Percentiles rank a stretch among this genome's conserved stretches.
These are phyloP conservation scores for Malassezia globosa DNA, from an alignment of 1,284 basidiomycete species.

Conservation along the genomic window DNA sequence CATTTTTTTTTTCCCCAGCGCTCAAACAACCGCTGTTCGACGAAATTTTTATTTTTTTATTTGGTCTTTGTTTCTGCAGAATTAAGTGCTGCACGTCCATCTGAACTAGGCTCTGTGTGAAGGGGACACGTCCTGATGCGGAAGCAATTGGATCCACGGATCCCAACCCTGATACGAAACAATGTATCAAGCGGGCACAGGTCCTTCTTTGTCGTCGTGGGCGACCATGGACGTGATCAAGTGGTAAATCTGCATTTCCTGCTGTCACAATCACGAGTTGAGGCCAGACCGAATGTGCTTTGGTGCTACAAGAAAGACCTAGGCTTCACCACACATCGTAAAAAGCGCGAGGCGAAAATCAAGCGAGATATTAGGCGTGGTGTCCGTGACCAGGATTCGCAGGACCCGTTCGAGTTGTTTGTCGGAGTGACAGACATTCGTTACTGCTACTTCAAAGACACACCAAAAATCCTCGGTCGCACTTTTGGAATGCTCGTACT, in stretches of 20 bases:
- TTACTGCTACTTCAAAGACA: conserved; percentile 54
- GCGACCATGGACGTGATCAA: conserved; percentile 88
- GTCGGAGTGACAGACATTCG: conserved; percentile 97
- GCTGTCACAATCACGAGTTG: conserved; percentile 36
- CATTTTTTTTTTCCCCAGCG: background rate
- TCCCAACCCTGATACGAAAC: conserved; percentile 81
- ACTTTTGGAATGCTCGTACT: conserved; percentile 96
- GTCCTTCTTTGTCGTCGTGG: conserved; percentile 92
- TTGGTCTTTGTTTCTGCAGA: background rate
- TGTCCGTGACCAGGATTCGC: conserved; percentile 82
- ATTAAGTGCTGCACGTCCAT: background rate
- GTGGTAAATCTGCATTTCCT: conserved; percentile 93
- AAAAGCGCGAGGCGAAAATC: conserved; percentile 56
- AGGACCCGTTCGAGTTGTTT: conserved; percentile 91
- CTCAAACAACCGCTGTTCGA: background rate
- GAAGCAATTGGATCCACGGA: conserved; percentile 61
- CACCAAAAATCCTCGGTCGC: conserved; percentile 60
- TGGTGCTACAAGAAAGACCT: conserved; percentile 46
- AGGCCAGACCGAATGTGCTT: conserved; percentile 35
- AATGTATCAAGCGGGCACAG: conserved; percentile 72
- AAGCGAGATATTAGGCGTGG: conserved; percentile 57
- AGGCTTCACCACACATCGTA: conserved; percentile 63
- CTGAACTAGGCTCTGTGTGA: too few relatives aligned
- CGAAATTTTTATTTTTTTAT: conserved; percentile 5
- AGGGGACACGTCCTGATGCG: too few relatives aligned